Base-by-base conservation (phyloP, 1,284 basidiomycete species). In the Cutaneotrichosporon cavernicola region DNA sequence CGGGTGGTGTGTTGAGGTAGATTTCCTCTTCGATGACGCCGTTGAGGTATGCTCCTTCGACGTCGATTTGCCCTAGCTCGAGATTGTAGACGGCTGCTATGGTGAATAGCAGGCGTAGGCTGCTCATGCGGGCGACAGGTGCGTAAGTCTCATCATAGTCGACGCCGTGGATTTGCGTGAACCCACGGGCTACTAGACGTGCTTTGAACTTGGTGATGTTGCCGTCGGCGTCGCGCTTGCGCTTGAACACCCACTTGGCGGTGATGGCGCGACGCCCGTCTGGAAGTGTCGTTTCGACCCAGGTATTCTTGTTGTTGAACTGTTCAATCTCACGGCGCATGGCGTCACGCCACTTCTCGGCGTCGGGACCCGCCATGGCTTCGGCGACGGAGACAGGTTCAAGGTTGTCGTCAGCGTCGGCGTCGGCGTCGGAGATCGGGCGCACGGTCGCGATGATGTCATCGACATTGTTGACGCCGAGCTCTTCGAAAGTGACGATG, bases 31-130 rank as follows among this genome's bases (percentile, higher is more conserved):
- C 73, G 0, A 86, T 74, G 0, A 73, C 47, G 0, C 82, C 82
- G 67, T 84, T 81, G 0, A 84, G 74, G 67, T 82, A 86, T 0
- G 84, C 84, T 0, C 80, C 83, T 43, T 83, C 83, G 49, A 86
- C 73, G 64, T 86, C 82, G 4, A 84, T 72, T 50, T 83, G 81
- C 22, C 79, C 72, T 1, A 81, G 61, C 21, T 82, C 76, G 74
- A 81, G 82, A 52, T 78, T 74, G 52, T 84, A 73, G 2, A 60
- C 13, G 10, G 82, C 80, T 9, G 80, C 82, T 1, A 84, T 68
- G 11, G 82, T 72, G 0, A 83, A 67, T 0, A 85, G 56, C 2
- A 80, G 46, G 0, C 79, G 73, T 31, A 82, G 75, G 0, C 81
- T 81, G 49, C 80, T 72, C 59, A 80, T 73, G 1, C 76, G 74